These are phyloP conservation scores for Tolypocladium cylindrosporum DNA, from an alignment of 2,329 filamentous ascomycete genomes.

Conservation along the genomic window DNA sequence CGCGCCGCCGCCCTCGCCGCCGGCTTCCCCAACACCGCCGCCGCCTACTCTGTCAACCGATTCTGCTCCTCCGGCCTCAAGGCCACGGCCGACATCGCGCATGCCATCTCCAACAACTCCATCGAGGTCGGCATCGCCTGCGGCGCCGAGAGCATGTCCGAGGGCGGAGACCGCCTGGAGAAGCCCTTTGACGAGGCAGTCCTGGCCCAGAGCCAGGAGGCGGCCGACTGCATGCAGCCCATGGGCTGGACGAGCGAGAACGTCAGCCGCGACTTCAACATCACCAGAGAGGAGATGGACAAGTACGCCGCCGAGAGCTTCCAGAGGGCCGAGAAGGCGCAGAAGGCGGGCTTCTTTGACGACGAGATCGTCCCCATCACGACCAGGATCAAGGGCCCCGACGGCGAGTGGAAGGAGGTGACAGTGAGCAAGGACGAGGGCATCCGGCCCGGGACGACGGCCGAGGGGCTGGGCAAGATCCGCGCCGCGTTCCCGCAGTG, in stretches of 20 bases:
- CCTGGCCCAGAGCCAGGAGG: slow-evolving; percentile 60
- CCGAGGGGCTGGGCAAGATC: slow-evolving; percentile 73
- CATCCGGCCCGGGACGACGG: slow-evolving; percentile 81
- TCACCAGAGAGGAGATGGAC: slow-evolving; percentile 74
- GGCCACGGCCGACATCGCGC: slow-evolving; percentile 88
- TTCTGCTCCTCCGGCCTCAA: slow-evolving; percentile 98
- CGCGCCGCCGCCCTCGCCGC: slow-evolving; percentile 84
- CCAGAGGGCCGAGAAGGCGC: slow-evolving; percentile 75
- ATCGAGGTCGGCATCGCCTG: slow-evolving; percentile 84
- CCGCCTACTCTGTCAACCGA: slow-evolving; percentile 76
- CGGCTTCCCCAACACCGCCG: slow-evolving; percentile 84
- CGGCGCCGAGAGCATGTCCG: slow-evolving; percentile 82
- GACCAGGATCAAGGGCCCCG: slow-evolving; percentile 72
- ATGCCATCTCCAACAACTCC: slow-evolving; percentile 67
- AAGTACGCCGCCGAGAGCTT: slow-evolving; percentile 80
- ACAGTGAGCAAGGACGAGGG: slow-evolving; percentile 83
- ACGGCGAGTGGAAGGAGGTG: slow-evolving; percentile 68
- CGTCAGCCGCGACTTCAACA: slow-evolving; percentile 81
- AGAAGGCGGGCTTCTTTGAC: slow-evolving; percentile 83
- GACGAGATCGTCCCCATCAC: slow-evolving; percentile 90
- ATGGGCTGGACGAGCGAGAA: slow-evolving; percentile 99
- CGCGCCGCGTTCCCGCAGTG: slow-evolving; percentile 84
- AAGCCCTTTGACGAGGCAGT: slow-evolving; percentile 71
- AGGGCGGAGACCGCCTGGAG: slow-evolving; percentile 58
- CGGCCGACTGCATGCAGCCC: slow-evolving; percentile 78